Evolutionary conservation across 495 filamentous ascomycete species (phyloP).

Genomic region (Podospora bellae-mahoneyi): DNA sequence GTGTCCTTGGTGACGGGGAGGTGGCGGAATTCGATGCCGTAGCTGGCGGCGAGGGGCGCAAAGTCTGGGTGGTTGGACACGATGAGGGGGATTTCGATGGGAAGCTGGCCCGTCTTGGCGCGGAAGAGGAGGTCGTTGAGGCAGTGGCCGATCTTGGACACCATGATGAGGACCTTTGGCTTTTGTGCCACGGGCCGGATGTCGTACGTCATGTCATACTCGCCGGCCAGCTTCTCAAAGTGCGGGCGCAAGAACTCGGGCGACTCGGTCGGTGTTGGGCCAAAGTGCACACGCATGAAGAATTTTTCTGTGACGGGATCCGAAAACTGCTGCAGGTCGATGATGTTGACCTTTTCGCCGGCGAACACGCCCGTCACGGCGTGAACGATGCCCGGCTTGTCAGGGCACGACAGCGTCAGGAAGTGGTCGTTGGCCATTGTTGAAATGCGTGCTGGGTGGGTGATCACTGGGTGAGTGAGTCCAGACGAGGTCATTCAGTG

Average conservation of each 20-base stretch:
- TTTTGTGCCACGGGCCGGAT: constrained; percentile 60
- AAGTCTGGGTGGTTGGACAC: constrained; percentile 75
- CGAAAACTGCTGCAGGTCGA: constrained; percentile 71
- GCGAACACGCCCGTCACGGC: constrained; percentile 70
- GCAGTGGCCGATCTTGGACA: constrained; percentile 77
- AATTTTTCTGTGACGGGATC: constrained; percentile 63
- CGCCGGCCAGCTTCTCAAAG: constrained; percentile 54
- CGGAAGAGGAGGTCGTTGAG: constrained; percentile 78
- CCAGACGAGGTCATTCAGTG: neutral
- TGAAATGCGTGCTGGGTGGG: constrained; percentile 18
- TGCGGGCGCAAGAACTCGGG: constrained; percentile 45
- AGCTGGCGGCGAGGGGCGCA: constrained; percentile 59
- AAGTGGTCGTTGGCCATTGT: constrained; percentile 55
- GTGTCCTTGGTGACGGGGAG: constrained; percentile 68
- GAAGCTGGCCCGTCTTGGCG: constrained; percentile 57
- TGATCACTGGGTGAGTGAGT: constrained; percentile 5
- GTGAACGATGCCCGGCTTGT: constrained; percentile 72
- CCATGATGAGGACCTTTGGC: constrained; percentile 72
- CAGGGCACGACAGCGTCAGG: constrained; percentile 71
- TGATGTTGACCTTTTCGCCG: constrained; percentile 62
- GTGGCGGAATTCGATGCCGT: constrained; percentile 70
- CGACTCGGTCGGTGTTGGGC: constrained; percentile 41
- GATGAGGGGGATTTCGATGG: constrained; percentile 64
- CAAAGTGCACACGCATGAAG: constrained; percentile 77
- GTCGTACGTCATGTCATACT: constrained; percentile 60